Percentiles rank a stretch among this genome's conserved stretches.
Conservation (phyloP, 192 early-diverging fungal species). For the Coemansia sp. region DNA sequence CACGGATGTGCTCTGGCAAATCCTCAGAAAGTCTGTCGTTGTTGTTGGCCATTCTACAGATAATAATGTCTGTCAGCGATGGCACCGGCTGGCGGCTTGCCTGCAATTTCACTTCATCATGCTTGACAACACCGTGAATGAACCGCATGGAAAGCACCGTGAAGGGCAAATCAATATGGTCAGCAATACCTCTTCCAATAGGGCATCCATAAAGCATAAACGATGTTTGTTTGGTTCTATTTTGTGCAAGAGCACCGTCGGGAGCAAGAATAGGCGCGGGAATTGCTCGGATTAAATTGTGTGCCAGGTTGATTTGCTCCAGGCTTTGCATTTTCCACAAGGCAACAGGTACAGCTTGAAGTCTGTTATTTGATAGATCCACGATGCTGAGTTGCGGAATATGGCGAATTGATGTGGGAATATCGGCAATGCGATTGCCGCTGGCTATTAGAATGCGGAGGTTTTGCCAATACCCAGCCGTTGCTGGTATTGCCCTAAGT, state of each 20-base stretch:
- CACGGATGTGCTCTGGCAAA: slow-evolving; percentile 35
- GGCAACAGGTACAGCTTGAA: slow-evolving; percentile 17
- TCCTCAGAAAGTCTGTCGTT: slow-evolving; percentile 15
- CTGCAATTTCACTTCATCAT: background rate
- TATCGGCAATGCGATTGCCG: slow-evolving; percentile 11
- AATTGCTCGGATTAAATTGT: slow-evolving; percentile 26
- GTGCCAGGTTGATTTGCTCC: slow-evolving; percentile 18
- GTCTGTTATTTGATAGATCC: slow-evolving; percentile 16
- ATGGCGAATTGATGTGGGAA: slow-evolving; percentile 35
- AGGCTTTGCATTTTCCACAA: slow-evolving; percentile 19
- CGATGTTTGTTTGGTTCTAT: slow-evolving; percentile 7
- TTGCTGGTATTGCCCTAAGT: slow-evolving; percentile 22
- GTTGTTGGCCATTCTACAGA: slow-evolving; percentile 26
- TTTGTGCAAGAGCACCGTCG: slow-evolving; percentile 24
- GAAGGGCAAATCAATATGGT: slow-evolving; percentile 7
- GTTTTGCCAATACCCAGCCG: slow-evolving; percentile 28
- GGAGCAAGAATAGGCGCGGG: slow-evolving; percentile 36
- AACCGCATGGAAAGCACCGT: slow-evolving; percentile 14
- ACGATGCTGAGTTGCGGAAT: slow-evolving; percentile 12
- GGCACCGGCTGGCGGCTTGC: slow-evolving; percentile 1
- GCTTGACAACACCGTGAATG: slow-evolving; percentile 8
- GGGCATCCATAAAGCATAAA: slow-evolving; percentile 34
- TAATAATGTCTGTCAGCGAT: slow-evolving; percentile 29
- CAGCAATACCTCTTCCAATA: slow-evolving; percentile 11
- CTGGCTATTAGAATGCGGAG: slow-evolving; percentile 16